Evolutionary conservation across 352 stramenopile genomes (phyloP).

Genomic region (Elongisporangium senticosum): DNA sequence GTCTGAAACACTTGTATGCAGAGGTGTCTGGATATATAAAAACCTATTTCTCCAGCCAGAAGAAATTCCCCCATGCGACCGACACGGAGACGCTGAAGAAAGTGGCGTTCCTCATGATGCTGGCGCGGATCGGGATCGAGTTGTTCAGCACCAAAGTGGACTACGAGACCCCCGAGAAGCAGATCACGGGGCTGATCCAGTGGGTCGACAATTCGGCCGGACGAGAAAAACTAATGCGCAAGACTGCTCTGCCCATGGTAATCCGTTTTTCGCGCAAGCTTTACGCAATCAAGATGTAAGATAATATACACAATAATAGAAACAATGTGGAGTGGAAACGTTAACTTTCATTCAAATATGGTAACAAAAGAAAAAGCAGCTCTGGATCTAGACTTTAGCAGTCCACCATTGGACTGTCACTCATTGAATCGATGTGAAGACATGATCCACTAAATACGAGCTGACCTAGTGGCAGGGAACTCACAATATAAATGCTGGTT

Average conservation of each 20-base stretch:
- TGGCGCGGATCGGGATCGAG: conserved; percentile 64
- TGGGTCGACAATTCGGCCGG: conserved; percentile 73
- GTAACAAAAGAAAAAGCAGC: too few relatives aligned
- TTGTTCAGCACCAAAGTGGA: conserved; percentile 53
- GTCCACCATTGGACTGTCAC: not conserved
- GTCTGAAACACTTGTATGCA: conserved; percentile 62
- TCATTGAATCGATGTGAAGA: conserved; percentile 11
- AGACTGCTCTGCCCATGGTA: conserved; percentile 52
- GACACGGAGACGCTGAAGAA: conserved; percentile 71
- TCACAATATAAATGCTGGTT: conserved; percentile 20
- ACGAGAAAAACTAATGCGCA: conserved; percentile 64
- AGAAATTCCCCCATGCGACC: conserved; percentile 40
- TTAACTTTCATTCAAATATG: not conserved
- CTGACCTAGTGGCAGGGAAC: conserved; percentile 15
- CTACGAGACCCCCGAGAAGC: conserved; percentile 67
- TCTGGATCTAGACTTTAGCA: too few relatives aligned
- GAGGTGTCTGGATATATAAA: conserved; percentile 59
- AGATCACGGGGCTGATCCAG: conserved; percentile 67
- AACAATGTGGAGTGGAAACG: not conserved
- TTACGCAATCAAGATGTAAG: conserved; percentile 29
- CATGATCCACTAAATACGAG: conserved; percentile 29
- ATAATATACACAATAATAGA: not conserved
- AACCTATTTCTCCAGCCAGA: conserved; percentile 49
- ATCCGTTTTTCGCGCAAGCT: conserved; percentile 74
- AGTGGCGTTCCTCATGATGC: conserved; percentile 55